These are phyloP conservation scores for Lotmaria passim DNA, from an alignment of 208 protist species.

Conservation along the genomic window DNA sequence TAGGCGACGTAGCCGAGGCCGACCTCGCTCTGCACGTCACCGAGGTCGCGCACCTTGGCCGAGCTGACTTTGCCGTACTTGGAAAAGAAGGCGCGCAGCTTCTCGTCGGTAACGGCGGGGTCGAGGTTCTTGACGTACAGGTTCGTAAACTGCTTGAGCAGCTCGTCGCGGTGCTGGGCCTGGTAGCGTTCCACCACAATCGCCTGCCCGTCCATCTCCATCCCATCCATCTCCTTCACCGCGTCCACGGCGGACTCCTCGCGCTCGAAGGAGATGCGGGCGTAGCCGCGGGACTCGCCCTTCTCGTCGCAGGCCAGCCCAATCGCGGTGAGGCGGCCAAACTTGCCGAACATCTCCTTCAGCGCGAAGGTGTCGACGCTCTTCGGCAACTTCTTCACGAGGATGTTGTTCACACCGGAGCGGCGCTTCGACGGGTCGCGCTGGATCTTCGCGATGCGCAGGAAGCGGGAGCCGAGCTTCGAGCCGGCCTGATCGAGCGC, in stretches of 20 bases:
- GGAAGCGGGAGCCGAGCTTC: slow-evolving; percentile 92
- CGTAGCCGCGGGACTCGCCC: slow-evolving; percentile 94
- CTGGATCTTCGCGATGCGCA: slow-evolving; percentile 99
- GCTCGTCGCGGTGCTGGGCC: slow-evolving; percentile 93
- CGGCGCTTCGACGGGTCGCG: slow-evolving; percentile 98
- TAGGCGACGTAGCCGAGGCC: slow-evolving; percentile 99
- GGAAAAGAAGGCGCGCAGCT: slow-evolving; percentile 94
- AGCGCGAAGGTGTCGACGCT: slow-evolving; percentile 96
- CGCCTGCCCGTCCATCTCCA: slow-evolving; percentile 86
- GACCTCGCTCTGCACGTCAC: slow-evolving; percentile 73
- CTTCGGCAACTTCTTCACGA: slow-evolving; percentile 98
- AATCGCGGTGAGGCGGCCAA: slow-evolving; percentile 93
- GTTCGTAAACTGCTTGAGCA: slow-evolving; percentile 97
- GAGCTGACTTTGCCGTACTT: slow-evolving; percentile 97
- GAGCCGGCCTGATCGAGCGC: slow-evolving; percentile 98
- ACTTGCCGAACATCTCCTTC: slow-evolving; percentile 94
- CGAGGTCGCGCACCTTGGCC: slow-evolving; percentile 95
- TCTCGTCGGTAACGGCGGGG: slow-evolving; percentile 93
- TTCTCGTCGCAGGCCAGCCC: slow-evolving; percentile 91
- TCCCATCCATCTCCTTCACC: slow-evolving; percentile 89
- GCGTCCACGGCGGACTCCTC: slow-evolving; percentile 94
- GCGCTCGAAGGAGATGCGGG: slow-evolving; percentile 97
- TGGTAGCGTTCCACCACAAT: slow-evolving; percentile 96
- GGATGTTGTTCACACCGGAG: slow-evolving; percentile 97
- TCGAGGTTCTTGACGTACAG: slow-evolving; percentile 99